Base-by-base conservation (phyloP, 2,329 filamentous ascomycete genomes). In the Herpotrichia juniperi region DNA sequence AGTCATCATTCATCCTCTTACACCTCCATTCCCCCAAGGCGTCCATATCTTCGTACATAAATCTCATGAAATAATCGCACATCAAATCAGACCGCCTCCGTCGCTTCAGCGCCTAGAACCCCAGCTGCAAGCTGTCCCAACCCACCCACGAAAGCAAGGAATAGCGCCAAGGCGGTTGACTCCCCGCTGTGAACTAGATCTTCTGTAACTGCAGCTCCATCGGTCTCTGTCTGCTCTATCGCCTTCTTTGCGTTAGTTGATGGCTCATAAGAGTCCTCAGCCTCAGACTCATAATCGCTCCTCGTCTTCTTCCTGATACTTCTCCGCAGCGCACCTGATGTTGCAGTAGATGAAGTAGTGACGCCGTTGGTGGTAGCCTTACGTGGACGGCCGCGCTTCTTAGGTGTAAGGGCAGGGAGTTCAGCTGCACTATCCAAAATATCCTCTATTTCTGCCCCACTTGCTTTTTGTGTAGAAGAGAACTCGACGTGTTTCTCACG, bases 61-160 rank as follows among this genome's bases (percentile, higher is more conserved):
- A 37, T 12, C 16, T 19, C 17, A 37, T 21, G 14, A 37, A 40
- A 7, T 37, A 3, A 8, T 19, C 10, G 10, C 5, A 25, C 10
- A 40, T 40, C 25, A 3, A n/a, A 8, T 25, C 17, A 37, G 5
- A 8, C 37, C 37, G 21, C n/a, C n/a, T 48, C 50, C 9, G 57
- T 68, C 22, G 69, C 67, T 56, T 75, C 73, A 16, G 71, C 71
- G 8, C 73, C 73, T 16, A 74, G 53, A 35, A 67, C 66, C 22
- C 66, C 62, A 17, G 70, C 60, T 37, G 65, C 68, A 25, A 72
- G 40, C 48, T 68, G 61, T 1, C 73, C 72, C 21, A 74, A 46
- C 6, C 73, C 73, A 10, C 72, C 72, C 2, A 67, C 31, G 25
- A 74, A 67, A 6, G 63, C 53, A 26, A 75, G 53, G 35, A 69